Conservation (phyloP, 2,329 filamentous ascomycete genomes). For the Sporothrix euskadiensis region DNA sequence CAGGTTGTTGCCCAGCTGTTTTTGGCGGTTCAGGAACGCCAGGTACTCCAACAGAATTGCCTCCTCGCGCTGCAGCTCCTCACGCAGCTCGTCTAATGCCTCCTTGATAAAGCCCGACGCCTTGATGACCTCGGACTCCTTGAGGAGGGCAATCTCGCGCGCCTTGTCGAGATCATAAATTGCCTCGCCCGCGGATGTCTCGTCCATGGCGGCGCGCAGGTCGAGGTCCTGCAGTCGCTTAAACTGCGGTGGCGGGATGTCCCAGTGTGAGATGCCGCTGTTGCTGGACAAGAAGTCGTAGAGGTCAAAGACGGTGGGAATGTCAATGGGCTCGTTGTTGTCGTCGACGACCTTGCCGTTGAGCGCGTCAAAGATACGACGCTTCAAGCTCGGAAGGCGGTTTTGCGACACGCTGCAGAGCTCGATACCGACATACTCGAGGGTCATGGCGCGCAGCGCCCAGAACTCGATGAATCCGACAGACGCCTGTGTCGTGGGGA, state of each 20-base stretch:
- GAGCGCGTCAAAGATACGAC: slow-evolving; percentile 69
- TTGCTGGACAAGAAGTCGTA: slow-evolving; percentile 77
- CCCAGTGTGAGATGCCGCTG: slow-evolving; percentile 53
- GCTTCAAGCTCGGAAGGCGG: slow-evolving; percentile 68
- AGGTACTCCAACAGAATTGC: slow-evolving; percentile 61
- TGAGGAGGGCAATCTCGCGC: slow-evolving; percentile 71
- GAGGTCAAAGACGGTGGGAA: slow-evolving; percentile 82
- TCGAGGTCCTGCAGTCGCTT: slow-evolving; percentile 66
- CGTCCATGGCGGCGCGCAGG: slow-evolving; percentile 63
- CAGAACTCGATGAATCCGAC: slow-evolving; percentile 75
- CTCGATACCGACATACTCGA: slow-evolving; percentile 85
- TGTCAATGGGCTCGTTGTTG: slow-evolving; percentile 63
- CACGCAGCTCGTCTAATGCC: slow-evolving; percentile 45
- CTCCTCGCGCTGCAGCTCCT: slow-evolving; percentile 59
- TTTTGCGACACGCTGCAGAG: slow-evolving; percentile 74
- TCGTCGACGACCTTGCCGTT: slow-evolving; percentile 71
- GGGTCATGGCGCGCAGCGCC: slow-evolving; percentile 69
- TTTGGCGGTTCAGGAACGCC: slow-evolving; percentile 62
- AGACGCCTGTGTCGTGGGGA: slow-evolving; percentile 68
- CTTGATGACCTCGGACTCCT: slow-evolving; percentile 61
- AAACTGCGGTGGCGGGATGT: slow-evolving; percentile 54
- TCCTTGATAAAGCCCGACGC: background rate
- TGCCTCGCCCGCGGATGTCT: slow-evolving; percentile 53
- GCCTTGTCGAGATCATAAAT: slow-evolving; percentile 71
- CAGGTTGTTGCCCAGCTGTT: slow-evolving; percentile 57